These are phyloP conservation scores for Cornus florida DNA, from an alignment of 148 eudicot genomes.

Conservation along the genomic window DNA sequence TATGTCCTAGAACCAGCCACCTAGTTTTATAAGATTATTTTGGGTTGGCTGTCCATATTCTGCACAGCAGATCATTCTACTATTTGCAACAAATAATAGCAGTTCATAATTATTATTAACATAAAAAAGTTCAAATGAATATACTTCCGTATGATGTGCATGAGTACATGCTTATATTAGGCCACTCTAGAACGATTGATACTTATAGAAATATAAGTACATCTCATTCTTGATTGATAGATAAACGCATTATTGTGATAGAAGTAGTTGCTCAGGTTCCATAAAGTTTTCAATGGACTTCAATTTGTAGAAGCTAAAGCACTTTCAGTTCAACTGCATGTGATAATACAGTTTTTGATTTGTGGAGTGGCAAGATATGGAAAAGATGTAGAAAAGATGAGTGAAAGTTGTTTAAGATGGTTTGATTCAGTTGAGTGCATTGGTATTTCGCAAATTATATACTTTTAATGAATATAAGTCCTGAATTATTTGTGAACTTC, in stretches of 20 bases:
- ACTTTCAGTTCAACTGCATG: background rate
- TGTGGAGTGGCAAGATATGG: background rate
- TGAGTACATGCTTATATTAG: background rate
- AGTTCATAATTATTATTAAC: too few species aligned
- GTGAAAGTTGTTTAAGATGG: background rate
- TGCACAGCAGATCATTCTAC: too few species aligned
- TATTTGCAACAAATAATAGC: too few species aligned
- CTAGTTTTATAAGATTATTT: too few species aligned
- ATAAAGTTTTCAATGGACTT: background rate
- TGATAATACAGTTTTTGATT: background rate
- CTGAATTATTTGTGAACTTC: background rate
- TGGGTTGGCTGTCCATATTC: too few species aligned
- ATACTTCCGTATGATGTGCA: too few species aligned
- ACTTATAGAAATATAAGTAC: background rate
- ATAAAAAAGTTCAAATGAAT: too few species aligned
- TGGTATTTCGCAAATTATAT: background rate
- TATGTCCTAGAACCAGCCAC: too few species aligned
- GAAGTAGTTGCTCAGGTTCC: too few species aligned
- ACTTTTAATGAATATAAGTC: background rate
- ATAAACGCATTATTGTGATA: background rate
- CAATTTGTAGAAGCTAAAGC: background rate
- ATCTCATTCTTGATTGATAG: background rate
- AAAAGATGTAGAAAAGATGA: background rate
- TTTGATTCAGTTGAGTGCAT: background rate
- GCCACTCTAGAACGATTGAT: background rate